Conservation (phyloP, 1,284 basidiomycete genomes). For the Flammula alnicola region DNA sequence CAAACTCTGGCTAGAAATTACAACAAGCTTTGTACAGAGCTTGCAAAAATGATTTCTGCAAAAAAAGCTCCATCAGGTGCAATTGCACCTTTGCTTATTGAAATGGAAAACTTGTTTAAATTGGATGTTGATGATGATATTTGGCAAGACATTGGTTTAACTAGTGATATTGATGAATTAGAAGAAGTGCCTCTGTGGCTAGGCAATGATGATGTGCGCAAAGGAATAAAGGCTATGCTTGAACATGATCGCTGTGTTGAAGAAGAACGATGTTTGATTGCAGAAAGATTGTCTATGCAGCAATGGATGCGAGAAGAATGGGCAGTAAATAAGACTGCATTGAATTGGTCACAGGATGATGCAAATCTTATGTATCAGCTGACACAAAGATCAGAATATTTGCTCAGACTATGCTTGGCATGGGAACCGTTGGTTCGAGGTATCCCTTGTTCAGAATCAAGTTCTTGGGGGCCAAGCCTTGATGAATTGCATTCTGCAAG, state of each 20-base stretch:
- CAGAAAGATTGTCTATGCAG: constrained; percentile 19
- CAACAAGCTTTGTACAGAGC: constrained; percentile 18
- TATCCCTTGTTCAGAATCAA: no score
- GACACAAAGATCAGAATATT: no score
- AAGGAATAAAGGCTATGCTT: constrained; percentile 25
- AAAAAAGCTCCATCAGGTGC: constrained; percentile 6
- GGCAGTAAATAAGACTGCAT: neutral
- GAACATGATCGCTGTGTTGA: constrained; percentile 24
- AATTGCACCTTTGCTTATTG: constrained; percentile 15
- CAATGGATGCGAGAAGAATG: constrained; percentile 26
- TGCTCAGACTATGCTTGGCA: no score
- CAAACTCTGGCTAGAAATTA: constrained; percentile 12
- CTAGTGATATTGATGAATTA: constrained; percentile 18
- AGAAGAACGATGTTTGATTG: constrained; percentile 18
- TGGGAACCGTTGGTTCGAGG: no score
- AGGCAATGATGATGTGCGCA: constrained; percentile 17
- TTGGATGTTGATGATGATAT: constrained; percentile 35
- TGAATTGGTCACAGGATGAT: no score
- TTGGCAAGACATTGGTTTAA: constrained; percentile 33
- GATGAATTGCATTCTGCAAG: no score
- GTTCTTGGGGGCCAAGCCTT: no score
- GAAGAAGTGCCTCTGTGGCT: constrained; percentile 23
- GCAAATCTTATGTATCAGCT: no score
- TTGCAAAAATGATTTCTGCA: constrained; percentile 4
- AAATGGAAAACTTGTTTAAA: constrained; percentile 22